Base-by-base conservation (phyloP, 306 rosid genomes). In the Cotoneaster glaucophyllus region DNA sequence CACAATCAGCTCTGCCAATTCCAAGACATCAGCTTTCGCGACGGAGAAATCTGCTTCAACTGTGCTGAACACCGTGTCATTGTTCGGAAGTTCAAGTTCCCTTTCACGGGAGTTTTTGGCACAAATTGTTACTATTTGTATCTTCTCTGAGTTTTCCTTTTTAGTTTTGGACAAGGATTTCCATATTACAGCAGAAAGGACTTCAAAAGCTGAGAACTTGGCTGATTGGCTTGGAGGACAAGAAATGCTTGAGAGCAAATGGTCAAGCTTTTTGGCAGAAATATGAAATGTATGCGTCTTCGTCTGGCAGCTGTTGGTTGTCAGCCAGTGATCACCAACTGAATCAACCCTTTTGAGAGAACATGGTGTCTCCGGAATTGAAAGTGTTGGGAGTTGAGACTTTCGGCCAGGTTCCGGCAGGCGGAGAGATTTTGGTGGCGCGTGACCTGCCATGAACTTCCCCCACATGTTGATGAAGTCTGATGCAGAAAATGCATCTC, bases 401-500 rank as follows among this genome's bases (percentile, higher is more conserved):
- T 28, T 13, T 18, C 41, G 41, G 10, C 9, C 1, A 6, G 61
- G 43, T 17, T 61, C 67, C n/a, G 92, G 70, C 66, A 52, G 48
- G 25, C 64, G 84, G 28, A 77, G 74, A 32, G 69, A 59, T 52
- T 77, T 82, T 3, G 76, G 85, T 61, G 79, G 90, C 69, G 32
- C 14, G 75, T 81, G 79, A 81, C 87, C 85, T 0, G 87, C 64
- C 68, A 86, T 52, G 25, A 68, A 21, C 66, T 83, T 75, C 39
- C 92, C 90, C 97, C 88, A 91, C 0, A 29, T 63, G 62, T 82
- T 76, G 70, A 93, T 76, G 85, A 93, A 91, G 39, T 79, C 43
- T 19, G 90, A 68, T 25, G 97, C 93, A 39, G 97, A 85, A 74
- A 88, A 84, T 39, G 84, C 87, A 56, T 91, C 97, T 74, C 98